Evolutionary conservation across 2,329 filamentous ascomycete species (phyloP), one percentile per base, ranked within the genome.

Genomic region (Fusarium marasasianum): DNA sequence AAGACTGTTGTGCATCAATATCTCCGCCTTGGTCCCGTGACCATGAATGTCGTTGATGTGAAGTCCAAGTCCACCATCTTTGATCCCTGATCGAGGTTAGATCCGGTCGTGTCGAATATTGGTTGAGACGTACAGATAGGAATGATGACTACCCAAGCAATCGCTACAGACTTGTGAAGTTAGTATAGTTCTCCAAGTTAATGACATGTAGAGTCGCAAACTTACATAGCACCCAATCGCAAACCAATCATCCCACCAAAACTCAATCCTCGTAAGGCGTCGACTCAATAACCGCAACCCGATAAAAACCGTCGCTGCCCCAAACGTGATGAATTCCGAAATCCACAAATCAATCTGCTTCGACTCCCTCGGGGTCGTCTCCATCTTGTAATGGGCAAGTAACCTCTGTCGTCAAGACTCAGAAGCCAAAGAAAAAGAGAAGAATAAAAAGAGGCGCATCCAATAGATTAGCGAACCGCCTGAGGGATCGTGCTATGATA

Each of bases 201-300:
- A 2, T 24, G 8, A 2, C 3, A 12, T 1, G 20, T 6, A 13
- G 29, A 33, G 47, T 10, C 2, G 13, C 18, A 10, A 15, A 48
- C 66, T 20, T 26, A 75, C 73, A 20, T 75, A 75, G 31, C 72
- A 73, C 2, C 70, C 31, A 2, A 75, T 29, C 12, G 72, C 73
- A 48, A 75, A 75, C 65, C 59, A 75, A 26, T 75, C 73, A 62
- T 75, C 73, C 72, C 72, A 75, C 61, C 69, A 75, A 2, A 75
- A 68, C 12, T 59, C 58, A 44, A 75, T 62, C 17, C 69, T 75
- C 24, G 69, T 75, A 9, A 75, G 65, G 5, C 72, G 48, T 24
- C 72, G 69, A 51, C 72, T 75, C 29, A 75, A 8, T 9, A 75
- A 20, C 5, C 72, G 65, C 8, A 75, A 37, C 2, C 22, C 20